Percentiles rank a stretch among this genome's conserved stretches.
phyloP scores from a whole-genome alignment of 2,329 filamentous ascomycete genomes.

The Aureobasidium sp. region DNA sequence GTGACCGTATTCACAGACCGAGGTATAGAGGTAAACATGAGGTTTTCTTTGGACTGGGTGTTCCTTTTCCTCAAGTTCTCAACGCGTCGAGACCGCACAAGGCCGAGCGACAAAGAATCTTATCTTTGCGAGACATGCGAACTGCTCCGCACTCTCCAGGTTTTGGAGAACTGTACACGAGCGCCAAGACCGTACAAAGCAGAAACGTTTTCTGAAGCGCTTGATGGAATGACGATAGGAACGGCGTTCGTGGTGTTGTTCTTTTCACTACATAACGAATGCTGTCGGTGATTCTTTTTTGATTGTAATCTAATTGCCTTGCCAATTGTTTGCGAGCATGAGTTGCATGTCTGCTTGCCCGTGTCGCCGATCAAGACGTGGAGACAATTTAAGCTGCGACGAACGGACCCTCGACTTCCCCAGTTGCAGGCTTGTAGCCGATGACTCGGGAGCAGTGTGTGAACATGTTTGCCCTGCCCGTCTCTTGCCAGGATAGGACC shows the following conservation, averaged over 20 bases:
- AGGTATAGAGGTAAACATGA: not conserved
- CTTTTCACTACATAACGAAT: not conserved
- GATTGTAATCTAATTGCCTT: too few species aligned
- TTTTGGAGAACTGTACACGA: not conserved
- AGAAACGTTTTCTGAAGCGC: not conserved
- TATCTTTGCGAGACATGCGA: not conserved
- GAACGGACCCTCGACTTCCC: not conserved
- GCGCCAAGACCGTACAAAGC: not conserved
- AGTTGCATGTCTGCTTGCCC: not conserved
- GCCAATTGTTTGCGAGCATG: not conserved
- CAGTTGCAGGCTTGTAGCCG: too few species aligned
- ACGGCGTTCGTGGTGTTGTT: not conserved
- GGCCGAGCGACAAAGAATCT: not conserved
- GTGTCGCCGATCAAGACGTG: not conserved
- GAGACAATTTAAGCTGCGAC: not conserved
- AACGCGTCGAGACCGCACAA: constrained; percentile 7
- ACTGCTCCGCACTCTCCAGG: constrained; percentile 9
- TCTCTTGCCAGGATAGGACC: not conserved
- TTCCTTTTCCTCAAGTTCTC: not conserved
- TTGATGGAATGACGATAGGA: not conserved
- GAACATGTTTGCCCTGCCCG: not conserved
- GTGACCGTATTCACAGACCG: not conserved
- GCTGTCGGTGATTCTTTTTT: not conserved
- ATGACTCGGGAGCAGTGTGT: not conserved
- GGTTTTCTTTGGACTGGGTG: not conserved